Conservation (phyloP, 164 flowering plant species). For the Vitis amurensis region DNA sequence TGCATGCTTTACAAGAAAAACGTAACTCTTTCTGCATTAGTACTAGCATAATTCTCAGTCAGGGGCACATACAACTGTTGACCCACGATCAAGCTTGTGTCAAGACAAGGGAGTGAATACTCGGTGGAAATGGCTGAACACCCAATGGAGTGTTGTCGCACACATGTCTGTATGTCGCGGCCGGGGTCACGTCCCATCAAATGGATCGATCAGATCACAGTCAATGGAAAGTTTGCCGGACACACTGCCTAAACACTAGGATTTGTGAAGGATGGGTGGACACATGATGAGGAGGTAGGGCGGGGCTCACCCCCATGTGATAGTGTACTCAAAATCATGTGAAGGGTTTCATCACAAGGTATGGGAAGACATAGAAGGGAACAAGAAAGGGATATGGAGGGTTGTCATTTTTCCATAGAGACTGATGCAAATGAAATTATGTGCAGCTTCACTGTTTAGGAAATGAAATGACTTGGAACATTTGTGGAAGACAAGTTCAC, state of each 20-base stretch:
- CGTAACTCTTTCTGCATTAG: too few species aligned
- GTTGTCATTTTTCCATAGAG: neutral
- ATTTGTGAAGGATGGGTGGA: too few species aligned
- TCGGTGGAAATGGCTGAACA: neutral
- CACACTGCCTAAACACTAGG: too few species aligned
- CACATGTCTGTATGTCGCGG: neutral
- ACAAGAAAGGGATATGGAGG: slow-evolving; percentile 4
- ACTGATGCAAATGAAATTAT: neutral
- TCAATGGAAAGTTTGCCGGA: neutral
- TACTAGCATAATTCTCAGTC: too few species aligned
- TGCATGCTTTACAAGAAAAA: too few species aligned
- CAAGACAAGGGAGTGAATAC: neutral
- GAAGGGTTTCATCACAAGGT: neutral
- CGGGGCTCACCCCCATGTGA: slow-evolving; percentile 7
- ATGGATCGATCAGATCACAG: neutral
- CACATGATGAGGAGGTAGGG: neutral
- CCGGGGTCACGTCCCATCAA: neutral
- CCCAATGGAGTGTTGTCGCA: neutral
- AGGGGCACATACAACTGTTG: too few species aligned
- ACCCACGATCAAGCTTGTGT: too few species aligned
- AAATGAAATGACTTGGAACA: neutral
- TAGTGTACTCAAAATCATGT: neutral
- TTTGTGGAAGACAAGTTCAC: slow-evolving; percentile 1
- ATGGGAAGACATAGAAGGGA: slow-evolving; percentile 4
- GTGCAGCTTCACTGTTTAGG: neutral